phyloP scores from a whole-genome alignment of 2,329 filamentous ascomycete species.

The Aureobasidium sp. region DNA sequence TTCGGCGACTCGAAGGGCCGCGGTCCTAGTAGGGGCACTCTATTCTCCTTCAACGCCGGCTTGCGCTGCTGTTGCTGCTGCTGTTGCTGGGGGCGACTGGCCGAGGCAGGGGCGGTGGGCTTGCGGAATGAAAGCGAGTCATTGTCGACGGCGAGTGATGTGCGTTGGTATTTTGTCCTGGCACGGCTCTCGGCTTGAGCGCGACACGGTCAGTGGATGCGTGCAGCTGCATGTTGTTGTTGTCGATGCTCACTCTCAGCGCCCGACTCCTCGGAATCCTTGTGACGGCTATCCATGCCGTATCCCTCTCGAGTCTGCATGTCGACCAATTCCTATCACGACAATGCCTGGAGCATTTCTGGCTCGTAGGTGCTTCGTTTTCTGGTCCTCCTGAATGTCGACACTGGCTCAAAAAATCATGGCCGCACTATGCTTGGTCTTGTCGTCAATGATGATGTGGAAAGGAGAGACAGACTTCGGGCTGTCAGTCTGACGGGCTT shows the following conservation, averaged over 20 bases:
- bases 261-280: conserved; percentile 20
- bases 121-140: conserved; percentile 31
- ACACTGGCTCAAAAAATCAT: background rate
- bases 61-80: conserved; percentile 27
- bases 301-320: conserved; percentile 11
- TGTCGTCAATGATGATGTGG: background rate
- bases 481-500: background rate
- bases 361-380: background rate
- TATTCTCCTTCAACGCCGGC: conserved; percentile 40
- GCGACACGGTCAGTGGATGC: background rate
- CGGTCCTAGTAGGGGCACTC: conserved; percentile 38
- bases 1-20: conserved; percentile 39
- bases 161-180: conserved; percentile 37
- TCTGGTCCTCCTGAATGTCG: background rate
- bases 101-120: conserved; percentile 29
- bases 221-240: conserved; percentile 3
- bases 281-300: conserved; percentile 1
- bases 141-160: conserved; percentile 27
- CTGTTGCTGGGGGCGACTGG: conserved; percentile 17
- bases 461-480: background rate
- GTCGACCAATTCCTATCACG: background rate
- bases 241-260: conserved; percentile 22
- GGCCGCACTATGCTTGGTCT: background rate
- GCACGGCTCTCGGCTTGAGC: conserved; percentile 32
- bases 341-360: conserved; percentile 1